Evolutionary conservation across 768 basidiomycete species (phyloP), one percentile per base, ranked within the genome.

Genomic region (Trametopsis cervina): DNA sequence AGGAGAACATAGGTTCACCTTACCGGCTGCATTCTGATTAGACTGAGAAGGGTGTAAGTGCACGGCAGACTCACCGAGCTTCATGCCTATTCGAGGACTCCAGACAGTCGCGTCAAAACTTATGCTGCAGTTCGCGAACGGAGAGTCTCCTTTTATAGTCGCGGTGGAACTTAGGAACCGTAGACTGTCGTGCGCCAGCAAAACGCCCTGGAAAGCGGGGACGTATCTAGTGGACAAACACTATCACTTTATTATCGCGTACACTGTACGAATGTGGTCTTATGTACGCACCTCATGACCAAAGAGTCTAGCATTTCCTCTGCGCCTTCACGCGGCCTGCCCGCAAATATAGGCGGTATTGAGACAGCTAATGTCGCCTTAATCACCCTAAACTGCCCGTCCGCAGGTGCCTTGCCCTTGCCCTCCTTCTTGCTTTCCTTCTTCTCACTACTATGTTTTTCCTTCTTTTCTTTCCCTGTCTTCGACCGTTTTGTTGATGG

Each of bases 251-350:
- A 40, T 42, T 33, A 48, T 33, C 39, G 21, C 23, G 5, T 12
- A 13, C 23, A 38, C 24, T 10, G 6, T 18, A 24, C 43, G 45
- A 5, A 47, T 46, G 47, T 46, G 9, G 9, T 7, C 7, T 33
- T 15, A 15, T 15, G 15, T 15, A 15, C 77, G 57, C 60, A 93
- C 94, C 89, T 81, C 94, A 97, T 95, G 12, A 95, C 69, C 86
- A 96, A 86, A 6, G 88, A 89, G 65, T 97, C 92, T 15, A 97
- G 69, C 78, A 93, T 82, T 66, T 97, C 91, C 60, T 85, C 80
- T 15, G 80, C 88, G 5, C 94, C 94, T 35, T 65, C 69, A 9
- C 75, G 70, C n/a, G 84, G 77, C 65, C 86, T 78, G 37, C 69
- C 74, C 13, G 88, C 77, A 63, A 91, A 95, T 37, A 85, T 73